Base-by-base conservation (phyloP, 345 rosid species). In the Murraya koenigii region DNA sequence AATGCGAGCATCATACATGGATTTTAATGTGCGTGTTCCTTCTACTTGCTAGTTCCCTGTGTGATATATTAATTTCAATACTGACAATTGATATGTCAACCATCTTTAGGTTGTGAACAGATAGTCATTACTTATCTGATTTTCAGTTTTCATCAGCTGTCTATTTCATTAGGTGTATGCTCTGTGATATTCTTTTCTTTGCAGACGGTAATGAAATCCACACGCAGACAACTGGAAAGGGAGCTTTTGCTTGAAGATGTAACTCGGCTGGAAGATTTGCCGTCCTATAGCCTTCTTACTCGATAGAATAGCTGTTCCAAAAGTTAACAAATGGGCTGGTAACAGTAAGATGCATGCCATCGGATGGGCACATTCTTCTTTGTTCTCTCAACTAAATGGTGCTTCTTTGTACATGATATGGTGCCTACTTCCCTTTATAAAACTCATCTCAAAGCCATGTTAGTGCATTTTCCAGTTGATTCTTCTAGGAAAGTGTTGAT, bases 1-100 rank as follows among this genome's bases (percentile, higher is more conserved):
- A 56, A 94, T 96, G 94, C 99, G 82, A 13, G 98, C 99, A 10
- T 96, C 98, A 47, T 96, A 96, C 83, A 96, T 96, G 99, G 99
- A 96, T 84, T 96, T 96, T 85, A 96, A 96, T 80, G 99, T 94
- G 84, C 69, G 89, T 67, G 52, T 62, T 74, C 63, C 72, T 65
- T 81, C 41, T 74, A 35, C 52, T 70, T 1, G 52, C 60, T 56
- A 61, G 52, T 71, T 80, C 62, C 33, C 75, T 26, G 15, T 47
- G 44, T 75, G 30, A 61, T 4, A n/a, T 25, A 25, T 26, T 61
- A 26, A 8, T 38, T 20, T 7, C 8, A 33, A 64, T 36, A 66
- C 17, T 20, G 41, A 36, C 36, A 20, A 20, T 66, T 38, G 25
- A 66, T 20, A 36, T 5, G 7, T 33, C 25, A 14, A 33, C 44